phyloP scores from a whole-genome alignment of 2,329 filamentous ascomycete species.

The Alternaria sp. region DNA sequence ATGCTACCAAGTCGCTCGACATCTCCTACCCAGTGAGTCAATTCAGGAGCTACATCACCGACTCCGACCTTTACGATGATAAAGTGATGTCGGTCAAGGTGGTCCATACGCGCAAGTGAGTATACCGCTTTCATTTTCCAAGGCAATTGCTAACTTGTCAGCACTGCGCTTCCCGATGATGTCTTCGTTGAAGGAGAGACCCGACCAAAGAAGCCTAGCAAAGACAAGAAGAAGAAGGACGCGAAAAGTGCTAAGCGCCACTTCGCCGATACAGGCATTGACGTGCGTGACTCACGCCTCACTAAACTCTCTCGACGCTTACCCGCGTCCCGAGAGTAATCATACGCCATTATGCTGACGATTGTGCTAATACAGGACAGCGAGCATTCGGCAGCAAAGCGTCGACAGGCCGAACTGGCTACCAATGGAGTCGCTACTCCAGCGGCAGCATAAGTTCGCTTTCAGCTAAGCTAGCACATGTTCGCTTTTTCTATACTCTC shows the following conservation, averaged over 20 bases:
- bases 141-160: conserved; percentile 49
- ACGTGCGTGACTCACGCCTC: conserved; percentile 50
- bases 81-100: conserved; percentile 81
- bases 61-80: conserved; percentile 76
- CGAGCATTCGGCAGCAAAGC: conserved; percentile 42
- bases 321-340: conserved; percentile 24
- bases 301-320: conserved; percentile 26
- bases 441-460: conserved; percentile 37
- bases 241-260: conserved; percentile 50
- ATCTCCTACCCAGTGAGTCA: conserved; percentile 82
- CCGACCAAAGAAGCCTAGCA: conserved; percentile 53
- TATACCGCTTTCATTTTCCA: conserved; percentile 12
- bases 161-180: conserved; percentile 86
- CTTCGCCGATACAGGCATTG: conserved; percentile 52
- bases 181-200: conserved; percentile 82
- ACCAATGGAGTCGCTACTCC: conserved; percentile 38
- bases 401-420: conserved; percentile 36
- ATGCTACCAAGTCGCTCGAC: conserved; percentile 74
- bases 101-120: conserved; percentile 85
- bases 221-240: conserved; percentile 47
- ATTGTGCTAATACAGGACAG: conserved; percentile 47
- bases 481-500: conserved; percentile 29
- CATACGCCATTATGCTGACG: conserved; percentile 39
- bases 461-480: conserved; percentile 40
- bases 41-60: conserved; percentile 82